phyloP scores from a whole-genome alignment of 768 basidiomycete species.

The Pleurotus tuoliensis region DNA sequence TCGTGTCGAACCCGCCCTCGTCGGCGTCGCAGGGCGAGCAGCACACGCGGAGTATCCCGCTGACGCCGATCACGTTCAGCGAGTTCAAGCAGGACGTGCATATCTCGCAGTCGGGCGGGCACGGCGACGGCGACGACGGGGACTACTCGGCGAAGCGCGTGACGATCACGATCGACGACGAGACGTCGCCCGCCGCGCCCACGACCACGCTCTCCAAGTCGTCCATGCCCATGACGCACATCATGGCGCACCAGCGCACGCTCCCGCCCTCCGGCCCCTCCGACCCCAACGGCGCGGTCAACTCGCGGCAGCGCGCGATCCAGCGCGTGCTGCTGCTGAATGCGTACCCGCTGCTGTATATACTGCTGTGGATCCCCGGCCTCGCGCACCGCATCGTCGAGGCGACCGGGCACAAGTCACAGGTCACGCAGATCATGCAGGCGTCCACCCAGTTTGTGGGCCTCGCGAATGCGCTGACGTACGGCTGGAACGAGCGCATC shows the following conservation, averaged over 20 bases:
- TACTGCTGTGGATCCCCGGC: slow-evolving; percentile 14
- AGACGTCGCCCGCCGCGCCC: neutral
- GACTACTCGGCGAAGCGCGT: neutral
- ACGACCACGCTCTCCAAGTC: neutral
- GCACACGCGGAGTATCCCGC: neutral
- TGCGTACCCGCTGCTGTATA: slow-evolving; percentile 14
- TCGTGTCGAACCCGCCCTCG: slow-evolving; percentile 4
- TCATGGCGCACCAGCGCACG: slow-evolving; percentile 1
- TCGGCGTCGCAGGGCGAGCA: neutral
- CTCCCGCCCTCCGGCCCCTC: neutral
- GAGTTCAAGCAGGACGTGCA: slow-evolving; percentile 2
- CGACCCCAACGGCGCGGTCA: neutral
- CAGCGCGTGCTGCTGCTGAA: slow-evolving; percentile 11
- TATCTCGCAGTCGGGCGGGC: neutral
- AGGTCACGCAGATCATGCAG: slow-evolving; percentile 10
- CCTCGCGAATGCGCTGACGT: slow-evolving; percentile 12
- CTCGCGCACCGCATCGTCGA: slow-evolving; percentile 13
- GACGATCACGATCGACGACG: neutral
- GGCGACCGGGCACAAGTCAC: slow-evolving; percentile 8
- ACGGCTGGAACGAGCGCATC: slow-evolving; percentile 14
- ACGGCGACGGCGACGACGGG: neutral
- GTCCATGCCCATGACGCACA: neutral
- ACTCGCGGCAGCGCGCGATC: slow-evolving; percentile 4
- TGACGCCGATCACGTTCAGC: slow-evolving; percentile 4
- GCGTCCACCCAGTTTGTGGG: slow-evolving; percentile 12